Percentiles rank a stretch among this genome's conserved stretches.
These are phyloP conservation scores for Cerrena zonata DNA, from an alignment of 1,284 basidiomycete species.

Conservation along the genomic window DNA sequence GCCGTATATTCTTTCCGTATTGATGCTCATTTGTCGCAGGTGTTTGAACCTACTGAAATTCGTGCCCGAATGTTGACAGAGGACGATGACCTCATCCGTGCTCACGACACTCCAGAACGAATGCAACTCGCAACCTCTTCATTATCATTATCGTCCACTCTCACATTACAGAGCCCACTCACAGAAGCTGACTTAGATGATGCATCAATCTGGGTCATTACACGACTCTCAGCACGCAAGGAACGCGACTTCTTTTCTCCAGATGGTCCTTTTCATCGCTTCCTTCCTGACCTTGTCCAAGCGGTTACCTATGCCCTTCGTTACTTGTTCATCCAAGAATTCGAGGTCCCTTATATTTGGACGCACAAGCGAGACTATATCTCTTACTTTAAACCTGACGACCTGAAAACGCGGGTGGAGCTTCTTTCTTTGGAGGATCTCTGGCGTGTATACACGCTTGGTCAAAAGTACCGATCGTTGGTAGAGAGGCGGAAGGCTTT, in stretches of 20 bases:
- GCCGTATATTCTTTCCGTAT: slow-evolving; percentile 3
- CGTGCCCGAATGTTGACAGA: slow-evolving; percentile 86
- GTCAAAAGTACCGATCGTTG: slow-evolving; percentile 82
- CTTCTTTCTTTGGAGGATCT: slow-evolving; percentile 76
- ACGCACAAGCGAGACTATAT: slow-evolving; percentile 89
- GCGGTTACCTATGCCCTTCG: slow-evolving; percentile 79
- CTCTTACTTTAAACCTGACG: slow-evolving; percentile 64
- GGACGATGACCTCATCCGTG: slow-evolving; percentile 89
- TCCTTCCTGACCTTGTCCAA: slow-evolving; percentile 67
- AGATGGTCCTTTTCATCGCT: slow-evolving; percentile 51
- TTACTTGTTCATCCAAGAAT: slow-evolving; percentile 81
- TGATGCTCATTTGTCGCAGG: slow-evolving; percentile 41
- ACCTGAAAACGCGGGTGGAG: slow-evolving; percentile 51
- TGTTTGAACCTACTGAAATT: slow-evolving; percentile 98
- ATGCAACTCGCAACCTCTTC: slow-evolving; percentile 92
- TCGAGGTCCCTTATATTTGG: slow-evolving; percentile 95
- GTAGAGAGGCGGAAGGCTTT: slow-evolving; percentile 68
- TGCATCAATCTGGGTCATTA: slow-evolving; percentile 86
- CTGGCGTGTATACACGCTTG: slow-evolving; percentile 83
- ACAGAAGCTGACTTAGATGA: slow-evolving; percentile 69
- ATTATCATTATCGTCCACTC: slow-evolving; percentile 60
- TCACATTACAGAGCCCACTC: slow-evolving; percentile 64
- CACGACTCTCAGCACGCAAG: slow-evolving; percentile 76
- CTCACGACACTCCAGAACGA: slow-evolving; percentile 89
- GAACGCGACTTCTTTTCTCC: slow-evolving; percentile 69